Evolutionary conservation across 202 grass and related monocot species (phyloP).

Genomic region (Setaria viridis): DNA sequence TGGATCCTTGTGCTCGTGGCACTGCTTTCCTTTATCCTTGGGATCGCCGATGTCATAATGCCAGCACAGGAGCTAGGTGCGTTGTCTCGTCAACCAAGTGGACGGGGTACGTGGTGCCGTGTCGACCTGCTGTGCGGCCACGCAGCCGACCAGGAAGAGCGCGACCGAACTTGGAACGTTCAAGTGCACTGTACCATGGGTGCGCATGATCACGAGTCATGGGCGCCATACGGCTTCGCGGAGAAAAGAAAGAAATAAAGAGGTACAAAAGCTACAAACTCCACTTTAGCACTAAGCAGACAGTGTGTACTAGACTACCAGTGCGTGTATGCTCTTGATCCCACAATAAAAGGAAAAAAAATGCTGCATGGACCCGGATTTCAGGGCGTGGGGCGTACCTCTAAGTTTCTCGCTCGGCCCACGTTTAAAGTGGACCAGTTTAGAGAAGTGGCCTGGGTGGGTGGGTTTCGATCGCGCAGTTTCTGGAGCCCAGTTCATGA

Average conservation of each 20-base stretch:
- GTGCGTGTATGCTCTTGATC: too few relatives aligned
- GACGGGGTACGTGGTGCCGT: neutral
- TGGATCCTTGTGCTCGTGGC: neutral
- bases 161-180: too few relatives aligned
- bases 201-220: constrained; percentile 12
- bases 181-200: neutral
- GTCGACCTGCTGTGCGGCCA: neutral
- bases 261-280: neutral
- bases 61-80: neutral
- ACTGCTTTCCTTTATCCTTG: neutral
- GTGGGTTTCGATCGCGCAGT: too few relatives aligned
- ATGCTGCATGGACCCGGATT: too few relatives aligned
- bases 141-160: neutral
- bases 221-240: neutral
- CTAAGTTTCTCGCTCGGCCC: too few relatives aligned
- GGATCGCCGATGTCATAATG: neutral
- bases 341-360: too few relatives aligned
- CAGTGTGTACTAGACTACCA: too few relatives aligned
- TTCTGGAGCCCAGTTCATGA: too few relatives aligned
- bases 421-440: too few relatives aligned
- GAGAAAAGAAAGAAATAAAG: neutral
- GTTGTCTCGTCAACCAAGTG: neutral
- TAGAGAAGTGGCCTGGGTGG: too few relatives aligned
- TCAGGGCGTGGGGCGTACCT: too few relatives aligned
- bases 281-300: neutral